These are phyloP conservation scores for Pseudonitzschia multistriata DNA, from an alignment of 108 stramenopile genomes.

Conservation along the genomic window DNA sequence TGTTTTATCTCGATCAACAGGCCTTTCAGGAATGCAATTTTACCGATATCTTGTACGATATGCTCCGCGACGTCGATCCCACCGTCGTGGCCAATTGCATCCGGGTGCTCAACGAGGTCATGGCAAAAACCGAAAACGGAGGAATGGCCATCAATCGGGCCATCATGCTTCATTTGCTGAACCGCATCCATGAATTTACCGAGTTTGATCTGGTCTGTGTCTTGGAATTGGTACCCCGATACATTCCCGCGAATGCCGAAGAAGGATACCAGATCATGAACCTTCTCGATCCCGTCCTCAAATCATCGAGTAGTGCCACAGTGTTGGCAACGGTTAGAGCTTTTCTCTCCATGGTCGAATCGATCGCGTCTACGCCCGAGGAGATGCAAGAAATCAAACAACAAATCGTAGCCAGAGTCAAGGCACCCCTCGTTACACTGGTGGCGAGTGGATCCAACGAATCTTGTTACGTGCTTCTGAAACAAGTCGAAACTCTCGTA, in stretches of 20 bases:
- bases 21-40: constrained; percentile 75
- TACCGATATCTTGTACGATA: constrained; percentile 94
- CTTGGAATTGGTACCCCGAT: constrained; percentile 91
- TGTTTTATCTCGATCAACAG: constrained; percentile 89
- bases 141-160: constrained; percentile 96
- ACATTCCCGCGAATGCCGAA: constrained; percentile 90
- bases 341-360: constrained; percentile 91
- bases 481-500: constrained; percentile 92
- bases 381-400: constrained; percentile 63
- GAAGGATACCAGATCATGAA: constrained; percentile 99
- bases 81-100: constrained; percentile 95
- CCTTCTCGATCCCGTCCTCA: constrained; percentile 95
- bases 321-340: constrained; percentile 94
- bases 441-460: constrained; percentile 87
- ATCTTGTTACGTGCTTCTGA: constrained; percentile 83
- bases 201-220: constrained; percentile 96
- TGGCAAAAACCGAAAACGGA: constrained; percentile 79
- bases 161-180: constrained; percentile 94
- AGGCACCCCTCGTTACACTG: constrained; percentile 94
- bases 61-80: constrained; percentile 95
- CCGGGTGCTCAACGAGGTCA: constrained; percentile 94
- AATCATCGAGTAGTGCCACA: constrained; percentile 90
- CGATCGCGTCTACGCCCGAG: constrained; percentile 54
- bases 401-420: constrained; percentile 90
- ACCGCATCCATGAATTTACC: constrained; percentile 94